Percentiles rank a stretch among this genome's conserved stretches.
phyloP scores from a whole-genome alignment of 139 green algal genomes.

The Picochlorum sp. region DNA sequence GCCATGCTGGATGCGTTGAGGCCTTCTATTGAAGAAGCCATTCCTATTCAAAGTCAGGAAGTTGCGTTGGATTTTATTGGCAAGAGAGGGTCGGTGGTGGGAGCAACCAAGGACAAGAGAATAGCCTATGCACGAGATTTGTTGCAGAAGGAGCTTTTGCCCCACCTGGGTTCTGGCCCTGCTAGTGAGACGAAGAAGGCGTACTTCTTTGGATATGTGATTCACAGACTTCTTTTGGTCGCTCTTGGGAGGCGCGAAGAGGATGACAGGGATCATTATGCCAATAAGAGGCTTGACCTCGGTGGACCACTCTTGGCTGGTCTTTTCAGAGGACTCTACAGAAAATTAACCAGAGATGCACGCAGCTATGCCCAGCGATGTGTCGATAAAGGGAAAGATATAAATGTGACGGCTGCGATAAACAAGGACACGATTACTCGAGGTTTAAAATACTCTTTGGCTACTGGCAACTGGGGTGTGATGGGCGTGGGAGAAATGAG shows the following conservation, averaged over 20 bases:
- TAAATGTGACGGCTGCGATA: conserved; percentile 76
- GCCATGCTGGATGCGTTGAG: conserved; percentile 93
- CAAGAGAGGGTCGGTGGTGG: conserved; percentile 58
- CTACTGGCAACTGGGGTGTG: conserved; percentile 96
- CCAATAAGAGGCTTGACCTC: conserved; percentile 96
- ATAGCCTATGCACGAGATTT: conserved; percentile 87
- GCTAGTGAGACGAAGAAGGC: conserved; percentile 69
- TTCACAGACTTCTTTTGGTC: conserved; percentile 76
- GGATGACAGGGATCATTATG: conserved; percentile 97
- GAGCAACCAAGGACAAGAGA: conserved; percentile 66
- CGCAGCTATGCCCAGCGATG: conserved; percentile 50
- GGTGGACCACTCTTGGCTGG: conserved; percentile 72
- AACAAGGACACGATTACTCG: conserved; percentile 86
- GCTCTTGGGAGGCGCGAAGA: conserved; percentile 57
- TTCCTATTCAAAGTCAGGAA: conserved; percentile 79
- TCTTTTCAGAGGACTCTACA: conserved; percentile 86
- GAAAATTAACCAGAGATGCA: conserved; percentile 92
- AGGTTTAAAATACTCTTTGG: conserved; percentile 91
- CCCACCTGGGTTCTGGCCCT: conserved; percentile 80
- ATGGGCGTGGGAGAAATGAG: conserved; percentile 63
- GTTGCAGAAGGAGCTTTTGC: conserved; percentile 94
- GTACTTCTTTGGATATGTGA: conserved; percentile 64
- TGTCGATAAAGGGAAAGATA: conserved; percentile 61
- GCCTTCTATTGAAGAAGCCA: conserved; percentile 90
- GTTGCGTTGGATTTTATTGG: conserved; percentile 96